These are phyloP conservation scores for Colletotrichum sidae DNA, from an alignment of 2,329 filamentous ascomycete genomes.

Conservation along the genomic window DNA sequence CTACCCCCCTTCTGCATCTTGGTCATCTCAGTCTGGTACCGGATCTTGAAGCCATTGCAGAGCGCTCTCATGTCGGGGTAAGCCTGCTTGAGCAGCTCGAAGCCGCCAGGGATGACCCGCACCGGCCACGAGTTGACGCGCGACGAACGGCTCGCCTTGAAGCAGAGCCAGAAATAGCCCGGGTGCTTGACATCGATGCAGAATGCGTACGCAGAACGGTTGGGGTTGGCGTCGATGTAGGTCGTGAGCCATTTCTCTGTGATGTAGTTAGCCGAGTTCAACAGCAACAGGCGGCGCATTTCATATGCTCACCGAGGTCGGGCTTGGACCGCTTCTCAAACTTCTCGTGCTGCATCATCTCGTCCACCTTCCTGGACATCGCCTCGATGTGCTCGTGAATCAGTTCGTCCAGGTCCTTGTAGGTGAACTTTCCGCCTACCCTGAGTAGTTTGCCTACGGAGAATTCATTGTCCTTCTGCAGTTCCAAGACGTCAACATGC, in stretches of 20 bases:
- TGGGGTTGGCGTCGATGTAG: slow-evolving; percentile 96
- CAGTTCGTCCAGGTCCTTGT: slow-evolving; percentile 95
- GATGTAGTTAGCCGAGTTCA: slow-evolving; percentile 9
- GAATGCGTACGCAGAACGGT: slow-evolving; percentile 93
- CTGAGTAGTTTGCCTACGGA: slow-evolving; percentile 88
- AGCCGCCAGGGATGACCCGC: slow-evolving; percentile 92
- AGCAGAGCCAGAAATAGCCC: slow-evolving; percentile 95
- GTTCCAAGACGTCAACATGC: slow-evolving; percentile 95
- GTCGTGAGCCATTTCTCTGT: slow-evolving; percentile 95
- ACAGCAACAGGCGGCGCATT: background rate
- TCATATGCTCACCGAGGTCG: slow-evolving; percentile 75
- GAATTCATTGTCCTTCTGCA: slow-evolving; percentile 98
- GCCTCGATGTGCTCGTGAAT: slow-evolving; percentile 98
- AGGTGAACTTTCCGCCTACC: slow-evolving; percentile 89
- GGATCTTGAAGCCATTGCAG: slow-evolving; percentile 96
- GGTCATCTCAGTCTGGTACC: slow-evolving; percentile 74
- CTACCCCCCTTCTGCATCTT: slow-evolving; percentile 61
- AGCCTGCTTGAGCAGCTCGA: slow-evolving; percentile 86
- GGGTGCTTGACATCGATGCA: slow-evolving; percentile 93
- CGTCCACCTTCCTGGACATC: slow-evolving; percentile 97
- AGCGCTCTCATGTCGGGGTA: slow-evolving; percentile 96
- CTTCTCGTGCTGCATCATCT: slow-evolving; percentile 95
- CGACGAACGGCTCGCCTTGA: slow-evolving; percentile 87
- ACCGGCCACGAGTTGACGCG: slow-evolving; percentile 84
- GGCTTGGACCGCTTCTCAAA: slow-evolving; percentile 78